Evolutionary conservation across 202 grass and related monocot species (phyloP).

Genomic region (Setaria italica): DNA sequence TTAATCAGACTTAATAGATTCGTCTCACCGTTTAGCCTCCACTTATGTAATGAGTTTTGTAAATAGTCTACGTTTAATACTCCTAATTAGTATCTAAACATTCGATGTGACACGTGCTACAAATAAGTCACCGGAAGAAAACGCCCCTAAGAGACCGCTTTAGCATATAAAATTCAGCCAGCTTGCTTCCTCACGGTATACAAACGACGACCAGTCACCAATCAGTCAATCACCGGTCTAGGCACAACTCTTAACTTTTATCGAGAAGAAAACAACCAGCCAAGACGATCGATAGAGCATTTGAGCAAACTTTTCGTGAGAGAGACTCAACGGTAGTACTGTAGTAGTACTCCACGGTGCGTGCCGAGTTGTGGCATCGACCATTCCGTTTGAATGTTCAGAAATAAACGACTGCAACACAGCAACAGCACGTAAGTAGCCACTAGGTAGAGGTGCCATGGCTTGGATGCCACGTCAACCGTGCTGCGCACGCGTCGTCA

Average conservation of each 20-base stretch:
- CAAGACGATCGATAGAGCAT: background rate
- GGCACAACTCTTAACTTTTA: background rate
- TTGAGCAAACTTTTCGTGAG: background rate
- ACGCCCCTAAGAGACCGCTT: background rate
- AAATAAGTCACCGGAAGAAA: no score
- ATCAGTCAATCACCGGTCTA: background rate
- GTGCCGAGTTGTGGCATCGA: no score
- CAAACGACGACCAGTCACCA: background rate
- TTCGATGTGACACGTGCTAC: no score
- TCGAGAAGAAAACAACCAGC: background rate
- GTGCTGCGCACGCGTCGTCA: background rate
- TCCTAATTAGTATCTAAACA: no score
- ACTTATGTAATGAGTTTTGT: no score
- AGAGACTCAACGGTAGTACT: background rate
- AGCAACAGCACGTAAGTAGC: background rate
- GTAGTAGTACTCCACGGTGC: no score
- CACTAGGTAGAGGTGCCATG: background rate
- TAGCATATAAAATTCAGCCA: slow-evolving; percentile 12
- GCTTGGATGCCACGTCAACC: background rate
- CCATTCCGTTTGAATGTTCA: no score
- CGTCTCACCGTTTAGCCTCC: no score
- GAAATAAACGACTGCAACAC: no score
- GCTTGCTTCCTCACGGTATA: background rate
- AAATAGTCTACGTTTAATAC: no score
- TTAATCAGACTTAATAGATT: no score